Evolutionary conservation across 305 asterid genomes (phyloP), one percentile per base, ranked within the genome.

Genomic region (Fraxinus nigra): DNA sequence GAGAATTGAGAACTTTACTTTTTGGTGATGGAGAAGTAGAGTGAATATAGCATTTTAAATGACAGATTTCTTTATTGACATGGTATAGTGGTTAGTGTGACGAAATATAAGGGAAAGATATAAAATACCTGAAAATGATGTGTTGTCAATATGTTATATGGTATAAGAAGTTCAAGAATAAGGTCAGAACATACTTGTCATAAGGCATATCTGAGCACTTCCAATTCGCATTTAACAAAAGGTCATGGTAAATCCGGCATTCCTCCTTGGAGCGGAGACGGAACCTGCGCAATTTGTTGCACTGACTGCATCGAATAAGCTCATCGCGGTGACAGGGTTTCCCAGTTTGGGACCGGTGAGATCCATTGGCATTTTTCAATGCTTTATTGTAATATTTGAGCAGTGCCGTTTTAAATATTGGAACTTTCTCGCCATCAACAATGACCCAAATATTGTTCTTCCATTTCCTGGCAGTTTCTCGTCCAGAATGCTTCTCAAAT

Each of bases 251-350:
- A 82, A 67, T 67, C 84, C 81, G 89, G 81, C 95, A 90, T 63
- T 92, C 93, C 78, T 91, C 91, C 83, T 85, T 88, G 75, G 67
- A 80, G 48, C 97, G 95, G 33, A 91, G 87, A 2, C 84, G 86
- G 84, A 94, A 92, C 81, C 97, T 85, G 40, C 97, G 97, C 6
- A 85, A 85, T 75, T 94, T 94, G 35, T 78, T 79, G 63, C 97
- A 94, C 38, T 32, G 85, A 1, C 89, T 84, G 78, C 97, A 94
- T 61, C 85, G 75, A 11, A 89, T 16, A 37, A 91, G 93, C 82
- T 89, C 92, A 80, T 89, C 90, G 4, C 91, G 90, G 75, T 89
- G 92, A 76, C 84, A 87, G 56, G 74, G 65, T 78, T 75, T 81
- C 63, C 80, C 85, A 78, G 40, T 85, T 7, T 84, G 85, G 7